Base-by-base conservation (phyloP, 2,329 filamentous ascomycete species). In the Hirsutella rhossiliensis region DNA sequence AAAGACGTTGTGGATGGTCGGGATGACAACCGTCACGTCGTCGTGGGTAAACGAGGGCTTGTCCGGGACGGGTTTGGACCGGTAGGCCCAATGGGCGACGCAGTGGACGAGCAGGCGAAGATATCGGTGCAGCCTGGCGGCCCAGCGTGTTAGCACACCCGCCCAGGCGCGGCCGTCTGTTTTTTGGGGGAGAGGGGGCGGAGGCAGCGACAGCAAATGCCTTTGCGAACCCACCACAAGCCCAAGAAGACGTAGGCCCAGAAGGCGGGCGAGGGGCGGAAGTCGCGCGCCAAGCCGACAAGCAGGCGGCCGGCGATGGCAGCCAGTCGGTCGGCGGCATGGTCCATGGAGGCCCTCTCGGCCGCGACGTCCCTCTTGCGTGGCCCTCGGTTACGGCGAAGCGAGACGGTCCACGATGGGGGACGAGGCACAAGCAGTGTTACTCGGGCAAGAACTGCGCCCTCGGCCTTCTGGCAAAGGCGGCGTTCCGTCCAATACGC, bases 1-100 rank as follows among this genome's bases (percentile, higher is more conserved):
- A 47, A 90, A 87, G 49, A 80, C 81, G 48, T 88, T 87, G 58
- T 94, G 87, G 51, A 97, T 88, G 11, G 89, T 94, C 8, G 90
- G 90, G 48, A 96, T 85, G 54, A 97, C 86, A 50, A 96, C 87
- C 6, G 90, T 95, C 56, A 95, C 88, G 75, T 97, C 87, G 53
- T 85, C 68, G 30, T 80, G 76, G 27, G 80, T 87, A 60, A 88
- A 82, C 38, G 73, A 80, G n/a, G 90, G 87, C 50, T 87, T 84
- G 46, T 79, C 77, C 36, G 87, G 84, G 44, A 90, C 83, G 37
- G 84, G 84, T 49, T 88, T 85, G 23, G 89, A 88, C 63, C 80
- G 84, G 68, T 94, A 95, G 11, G 72, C 72, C 84, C 87, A 92
- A 61, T 94, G 89, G 55, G 85, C 87, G 55, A 85, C 68, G 56